Evolutionary conservation across 2,329 filamentous ascomycete species (phyloP).

Genomic region (Leptographium procerum): DNA sequence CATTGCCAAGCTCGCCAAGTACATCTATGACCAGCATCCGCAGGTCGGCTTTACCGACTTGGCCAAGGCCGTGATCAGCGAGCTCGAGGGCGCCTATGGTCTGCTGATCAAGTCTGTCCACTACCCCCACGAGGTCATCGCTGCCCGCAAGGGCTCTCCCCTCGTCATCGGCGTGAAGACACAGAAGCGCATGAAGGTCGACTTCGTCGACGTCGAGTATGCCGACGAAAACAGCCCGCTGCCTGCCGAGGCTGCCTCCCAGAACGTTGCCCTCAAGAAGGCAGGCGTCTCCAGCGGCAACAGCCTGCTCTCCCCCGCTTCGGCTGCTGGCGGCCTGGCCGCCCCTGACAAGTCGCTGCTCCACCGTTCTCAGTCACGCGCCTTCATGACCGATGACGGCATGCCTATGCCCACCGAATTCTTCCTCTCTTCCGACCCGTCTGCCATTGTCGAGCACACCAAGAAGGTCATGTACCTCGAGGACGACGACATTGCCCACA

Average conservation of each 20-base stretch:
- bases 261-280: constrained; percentile 96
- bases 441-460: constrained; percentile 97
- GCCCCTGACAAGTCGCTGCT: constrained; percentile 95
- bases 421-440: constrained; percentile 97
- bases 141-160: constrained; percentile 94
- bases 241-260: constrained; percentile 84
- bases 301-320: constrained; percentile 49
- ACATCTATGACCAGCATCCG: constrained; percentile 90
- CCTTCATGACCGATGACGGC: constrained; percentile 97
- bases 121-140: constrained; percentile 96
- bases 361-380: constrained; percentile 95
- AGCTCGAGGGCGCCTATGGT: constrained; percentile 96
- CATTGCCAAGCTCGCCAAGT: constrained; percentile 98
- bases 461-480: constrained; percentile 99
- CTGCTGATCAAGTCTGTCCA: constrained; percentile 96
- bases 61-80: constrained; percentile 94
- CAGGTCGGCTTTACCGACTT: constrained; percentile 92
- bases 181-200: constrained; percentile 98
- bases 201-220: constrained; percentile 98
- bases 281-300: constrained; percentile 63
- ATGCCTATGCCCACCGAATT: constrained; percentile 97
- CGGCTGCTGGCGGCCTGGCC: constrained; percentile 43
- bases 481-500: constrained; percentile 98
- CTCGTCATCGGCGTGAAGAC: constrained; percentile 96
- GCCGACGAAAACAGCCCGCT: constrained; percentile 74